Base-by-base conservation (phyloP, 192 early-diverging fungal genomes). In the Coemansia asiatica region DNA sequence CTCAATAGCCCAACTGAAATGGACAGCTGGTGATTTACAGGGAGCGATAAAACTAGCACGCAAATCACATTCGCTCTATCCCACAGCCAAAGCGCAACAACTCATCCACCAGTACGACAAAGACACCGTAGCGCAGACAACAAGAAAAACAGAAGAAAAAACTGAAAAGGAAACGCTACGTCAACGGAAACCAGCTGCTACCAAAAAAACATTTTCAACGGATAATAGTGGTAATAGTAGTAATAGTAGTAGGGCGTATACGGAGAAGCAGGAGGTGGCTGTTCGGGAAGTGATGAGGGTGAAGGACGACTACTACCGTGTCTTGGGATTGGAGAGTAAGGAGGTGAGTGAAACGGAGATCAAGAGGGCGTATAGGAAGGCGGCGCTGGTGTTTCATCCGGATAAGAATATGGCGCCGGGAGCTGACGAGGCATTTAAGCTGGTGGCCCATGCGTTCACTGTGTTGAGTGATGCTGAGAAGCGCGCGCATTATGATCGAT, bases 401-500 rank as follows among this genome's bases (percentile, higher is more conserved):
- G 96, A 98, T 66, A 98, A 98, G 72, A 97, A 96, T 61, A 88
- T 83, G 0, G 95, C 96, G 7, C 94, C 95, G 4, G 94, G 96
- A 16, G 94, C 95, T 12, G 95, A 96, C 61, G 94, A 96, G 71
- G 94, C 96, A 0, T 98, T 98, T 68, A 96, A 97, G 82, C 90
- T 94, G 61, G 92, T 98, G 44, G 90, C 91, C 23, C 91, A 96
- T 63, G 93, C 95, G 26, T 96, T 95, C 55, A 89, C 91, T 1
- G 88, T 97, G 8, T 81, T 98, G 9, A 90, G 90, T 56, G 95
- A 97, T 66, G 67, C 85, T 13, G 88, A 94, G 40, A 98, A 97
- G 67, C 84, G 90, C 40, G 87, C 86, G 1, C 81, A 91, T 26
- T 97, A 94, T 72, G 95, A 98, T 74, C 85, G 89, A 28, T 89